Base-by-base conservation (phyloP, 1,139 yeast species). In the Kodamaea ohmeri region DNA sequence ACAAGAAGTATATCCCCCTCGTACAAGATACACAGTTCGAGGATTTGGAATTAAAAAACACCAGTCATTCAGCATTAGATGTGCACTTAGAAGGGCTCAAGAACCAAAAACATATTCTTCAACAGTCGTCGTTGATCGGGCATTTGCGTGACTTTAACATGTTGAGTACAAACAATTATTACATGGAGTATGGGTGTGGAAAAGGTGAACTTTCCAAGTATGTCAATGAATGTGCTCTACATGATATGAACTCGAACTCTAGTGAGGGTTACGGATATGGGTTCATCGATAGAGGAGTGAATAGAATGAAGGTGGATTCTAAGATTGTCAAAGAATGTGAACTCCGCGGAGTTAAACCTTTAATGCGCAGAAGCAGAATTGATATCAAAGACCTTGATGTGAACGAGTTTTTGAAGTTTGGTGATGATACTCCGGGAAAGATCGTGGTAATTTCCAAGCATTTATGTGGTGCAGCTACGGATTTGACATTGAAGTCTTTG, bases 381-480 rank as follows among this genome's bases (percentile, higher is more conserved):
- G 97, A 89, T 55, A 89, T 89, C 42, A 86, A 85, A 57, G 95
- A 89, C 53, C 56, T 89, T 24, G 57, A 71, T 36, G 58, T 87
- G 11, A 76, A 71, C 37, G 57, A 63, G 16, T 71, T 80, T 25
- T 44, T 81, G 1, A 53, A 57, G 24, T 57, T 54, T 48, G 39
- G 52, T 9, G 26, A 15, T 3, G 12, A 31, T 8, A 32, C 42
- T 3, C 54, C 55, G 1, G 47, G 48, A 7, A 47, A 47, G 3
- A 58, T 75, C 25, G 80, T 83, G 9, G 87, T 81, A 2, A 78
- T 88, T 2, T 87, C 96, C 2, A 89, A 89, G 57, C 97, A 89
- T 61, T 63, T 89, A 32, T 89, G 97, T 62, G 97, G 97, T 6
- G 95, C 85, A 4, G 97, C 97, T 1, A 89, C 97, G 0, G 97